phyloP scores from a whole-genome alignment of 495 filamentous ascomycete genomes.

The Xylaria grammica region DNA sequence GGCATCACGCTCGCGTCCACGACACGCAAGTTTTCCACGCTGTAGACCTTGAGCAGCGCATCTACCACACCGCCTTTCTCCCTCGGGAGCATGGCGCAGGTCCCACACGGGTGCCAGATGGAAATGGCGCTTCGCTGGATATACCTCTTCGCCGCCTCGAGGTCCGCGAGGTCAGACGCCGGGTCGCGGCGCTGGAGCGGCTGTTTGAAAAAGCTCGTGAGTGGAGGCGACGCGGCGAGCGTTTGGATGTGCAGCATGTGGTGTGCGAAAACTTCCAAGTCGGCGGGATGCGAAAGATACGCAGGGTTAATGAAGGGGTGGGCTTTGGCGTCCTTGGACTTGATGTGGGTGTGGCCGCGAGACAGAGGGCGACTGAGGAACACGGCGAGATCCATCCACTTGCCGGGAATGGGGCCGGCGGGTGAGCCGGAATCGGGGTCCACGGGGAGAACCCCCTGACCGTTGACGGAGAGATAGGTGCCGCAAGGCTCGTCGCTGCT shows the following conservation, averaged over 20 bases:
- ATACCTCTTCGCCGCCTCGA: slow-evolving; percentile 44
- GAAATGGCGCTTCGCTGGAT: slow-evolving; percentile 34
- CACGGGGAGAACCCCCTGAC: neutral
- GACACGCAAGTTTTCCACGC: slow-evolving; percentile 54
- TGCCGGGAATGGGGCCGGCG: neutral
- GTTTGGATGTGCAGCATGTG: neutral
- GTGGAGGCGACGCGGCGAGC: neutral
- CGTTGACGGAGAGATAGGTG: neutral
- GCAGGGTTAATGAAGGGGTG: neutral
- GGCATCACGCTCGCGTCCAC: slow-evolving; percentile 61
- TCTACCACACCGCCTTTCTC: slow-evolving; percentile 50
- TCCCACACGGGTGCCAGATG: slow-evolving; percentile 58
- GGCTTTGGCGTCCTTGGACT: no score
- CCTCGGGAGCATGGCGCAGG: slow-evolving; percentile 49
- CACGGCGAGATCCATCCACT: neutral
- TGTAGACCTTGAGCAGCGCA: slow-evolving; percentile 55
- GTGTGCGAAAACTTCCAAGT: neutral
- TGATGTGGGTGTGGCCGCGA: neutral
- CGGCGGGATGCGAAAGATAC: neutral
- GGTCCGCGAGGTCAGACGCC: slow-evolving; percentile 25
- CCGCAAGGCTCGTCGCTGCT: neutral
- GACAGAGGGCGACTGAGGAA: neutral
- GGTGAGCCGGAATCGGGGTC: neutral
- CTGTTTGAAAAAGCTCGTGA: neutral
- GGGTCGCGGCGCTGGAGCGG: neutral